phyloP scores from a whole-genome alignment of 2,329 filamentous ascomycete genomes.

The Clarireedia homoeocarpa region DNA sequence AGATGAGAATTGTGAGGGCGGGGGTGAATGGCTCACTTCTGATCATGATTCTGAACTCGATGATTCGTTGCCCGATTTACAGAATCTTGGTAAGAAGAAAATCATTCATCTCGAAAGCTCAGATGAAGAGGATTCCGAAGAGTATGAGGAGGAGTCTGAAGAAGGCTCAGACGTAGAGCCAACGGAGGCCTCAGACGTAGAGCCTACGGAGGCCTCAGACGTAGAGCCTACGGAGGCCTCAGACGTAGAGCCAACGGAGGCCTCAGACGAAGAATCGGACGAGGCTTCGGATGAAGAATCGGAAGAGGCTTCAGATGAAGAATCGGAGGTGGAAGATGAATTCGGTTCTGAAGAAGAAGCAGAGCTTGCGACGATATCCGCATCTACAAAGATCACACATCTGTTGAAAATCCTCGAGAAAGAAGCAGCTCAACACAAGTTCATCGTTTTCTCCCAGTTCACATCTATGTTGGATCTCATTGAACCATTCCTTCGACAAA shows the following conservation, averaged over 20 bases:
- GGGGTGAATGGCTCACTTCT: slow-evolving; percentile 68
- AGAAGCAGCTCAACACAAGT: slow-evolving; percentile 80
- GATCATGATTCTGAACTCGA: slow-evolving; percentile 48
- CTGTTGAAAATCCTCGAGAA: slow-evolving; percentile 72
- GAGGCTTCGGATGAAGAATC: slow-evolving; percentile 27
- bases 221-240: slow-evolving; percentile 26
- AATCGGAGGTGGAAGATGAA: slow-evolving; percentile 30
- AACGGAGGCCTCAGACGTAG: slow-evolving; percentile 29
- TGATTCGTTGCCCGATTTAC: slow-evolving; percentile 34
- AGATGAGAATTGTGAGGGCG: slow-evolving; percentile 81
- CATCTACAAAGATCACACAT: slow-evolving; percentile 87
- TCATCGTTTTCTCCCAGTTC: slow-evolving; percentile 98
- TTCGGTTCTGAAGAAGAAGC: slow-evolving; percentile 32
- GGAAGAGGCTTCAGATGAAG: slow-evolving; percentile 30
- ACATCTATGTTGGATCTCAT: slow-evolving; percentile 97
- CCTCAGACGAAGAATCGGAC: slow-evolving; percentile 29
- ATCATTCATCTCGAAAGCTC: slow-evolving; percentile 21
- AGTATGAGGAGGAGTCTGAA: slow-evolving; percentile 25
- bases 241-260: slow-evolving; percentile 21
- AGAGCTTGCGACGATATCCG: slow-evolving; percentile 45
- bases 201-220: slow-evolving; percentile 29
- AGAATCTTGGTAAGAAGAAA: slow-evolving; percentile 20
- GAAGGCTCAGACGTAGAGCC: slow-evolving; percentile 24
- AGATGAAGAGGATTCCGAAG: slow-evolving; percentile 29
- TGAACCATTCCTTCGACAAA: slow-evolving; percentile 76